Conservation (phyloP, 2,329 filamentous ascomycete genomes). For the Lizonia empirigonia region DNA sequence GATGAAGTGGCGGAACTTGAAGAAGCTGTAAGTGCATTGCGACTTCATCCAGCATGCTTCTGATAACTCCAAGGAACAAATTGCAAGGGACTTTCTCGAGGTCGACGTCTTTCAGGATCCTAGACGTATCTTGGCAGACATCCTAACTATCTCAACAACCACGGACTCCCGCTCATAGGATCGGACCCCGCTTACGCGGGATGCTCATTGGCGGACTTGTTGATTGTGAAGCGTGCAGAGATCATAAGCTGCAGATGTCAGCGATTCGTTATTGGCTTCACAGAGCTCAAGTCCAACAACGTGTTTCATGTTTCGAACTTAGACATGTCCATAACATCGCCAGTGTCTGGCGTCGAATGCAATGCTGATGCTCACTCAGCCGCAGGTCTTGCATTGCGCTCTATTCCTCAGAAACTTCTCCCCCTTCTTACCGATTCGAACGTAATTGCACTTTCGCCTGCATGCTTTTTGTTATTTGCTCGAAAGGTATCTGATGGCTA, state of each 20-base stretch:
- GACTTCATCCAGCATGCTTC: constrained; percentile 1
- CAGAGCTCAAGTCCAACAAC: background rate
- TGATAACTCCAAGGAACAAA: constrained; percentile 42
- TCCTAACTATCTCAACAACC: constrained; percentile 36
- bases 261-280: constrained; percentile 6
- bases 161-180: constrained; percentile 13
- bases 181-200: background rate
- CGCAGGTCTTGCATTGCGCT: background rate
- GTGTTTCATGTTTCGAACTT: constrained; percentile 10
- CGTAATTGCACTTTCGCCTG: background rate
- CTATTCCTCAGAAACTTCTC: background rate
- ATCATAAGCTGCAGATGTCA: constrained; percentile 16
- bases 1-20: constrained; percentile 70
- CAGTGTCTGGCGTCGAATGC: background rate
- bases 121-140: constrained; percentile 44
- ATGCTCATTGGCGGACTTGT: constrained; percentile 10
- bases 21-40: constrained; percentile 60
- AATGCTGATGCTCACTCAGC: constrained; percentile 10
- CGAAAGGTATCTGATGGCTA: no score
- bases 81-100: constrained; percentile 52
- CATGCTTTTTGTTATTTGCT: background rate
- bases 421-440: background rate
- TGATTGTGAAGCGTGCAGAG: constrained; percentile 2
- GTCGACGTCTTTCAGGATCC: constrained; percentile 45
- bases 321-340: background rate